Evolutionary conservation across 2,329 filamentous ascomycete species (phyloP).

Genomic region (Didymellaceae sp.): DNA sequence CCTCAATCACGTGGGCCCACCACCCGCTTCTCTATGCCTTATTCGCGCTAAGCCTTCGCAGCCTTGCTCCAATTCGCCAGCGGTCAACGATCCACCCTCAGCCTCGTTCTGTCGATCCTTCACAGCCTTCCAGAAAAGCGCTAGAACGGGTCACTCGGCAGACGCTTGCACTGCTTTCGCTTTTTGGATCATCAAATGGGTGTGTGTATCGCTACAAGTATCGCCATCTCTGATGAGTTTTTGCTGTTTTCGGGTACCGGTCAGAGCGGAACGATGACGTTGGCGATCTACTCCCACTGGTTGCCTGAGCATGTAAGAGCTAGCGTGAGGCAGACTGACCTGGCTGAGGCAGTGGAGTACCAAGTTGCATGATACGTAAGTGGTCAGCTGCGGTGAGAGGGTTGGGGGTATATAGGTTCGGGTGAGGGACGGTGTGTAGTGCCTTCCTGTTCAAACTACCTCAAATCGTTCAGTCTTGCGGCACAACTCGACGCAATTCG

Average conservation of each 20-base stretch:
- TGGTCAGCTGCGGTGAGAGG: conserved; percentile 4
- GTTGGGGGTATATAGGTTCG: not conserved
- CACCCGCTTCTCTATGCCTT: not conserved
- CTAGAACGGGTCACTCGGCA: conserved; percentile 1
- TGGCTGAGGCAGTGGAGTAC: conserved; percentile 3
- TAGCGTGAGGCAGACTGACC: conserved; percentile 6
- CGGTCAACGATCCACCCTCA: not conserved
- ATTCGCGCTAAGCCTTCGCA: not conserved
- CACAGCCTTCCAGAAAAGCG: conserved; percentile 14
- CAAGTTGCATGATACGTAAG: not conserved
- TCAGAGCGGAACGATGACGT: not conserved
- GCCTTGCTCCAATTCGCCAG: not conserved
- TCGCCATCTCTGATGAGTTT: not conserved
- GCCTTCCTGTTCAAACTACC: no score
- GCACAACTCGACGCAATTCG: not conserved
- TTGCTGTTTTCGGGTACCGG: not conserved
- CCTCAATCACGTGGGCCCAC: conserved; percentile 10
- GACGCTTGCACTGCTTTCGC: not conserved
- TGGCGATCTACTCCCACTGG: not conserved
- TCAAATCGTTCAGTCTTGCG: no score
- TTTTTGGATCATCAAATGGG: no score
- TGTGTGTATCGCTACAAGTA: no score
- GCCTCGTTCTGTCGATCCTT: not conserved
- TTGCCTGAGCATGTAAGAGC: conserved; percentile 1
- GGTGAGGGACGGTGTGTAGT: not conserved